Evolutionary conservation across 129 eudicot species (phyloP).

Genomic region (Pseudognaphalium luteoalbum): DNA sequence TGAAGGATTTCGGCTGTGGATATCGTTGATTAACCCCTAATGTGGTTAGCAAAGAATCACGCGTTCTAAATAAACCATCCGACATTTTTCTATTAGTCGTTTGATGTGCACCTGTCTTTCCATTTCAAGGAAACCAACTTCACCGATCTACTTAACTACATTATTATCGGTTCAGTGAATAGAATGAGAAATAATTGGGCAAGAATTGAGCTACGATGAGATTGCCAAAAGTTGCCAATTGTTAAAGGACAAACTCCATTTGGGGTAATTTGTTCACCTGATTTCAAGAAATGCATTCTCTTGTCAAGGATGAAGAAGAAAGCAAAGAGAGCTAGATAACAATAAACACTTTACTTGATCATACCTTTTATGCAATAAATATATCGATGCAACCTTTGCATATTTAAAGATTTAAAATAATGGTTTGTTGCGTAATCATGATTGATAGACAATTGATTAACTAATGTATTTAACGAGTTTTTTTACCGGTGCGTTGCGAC

Average conservation of each 20-base stretch:
- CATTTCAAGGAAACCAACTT: conserved; percentile 14
- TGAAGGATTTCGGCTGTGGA: not conserved
- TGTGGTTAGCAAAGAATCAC: not conserved
- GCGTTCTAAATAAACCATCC: not conserved
- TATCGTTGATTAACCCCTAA: not conserved
- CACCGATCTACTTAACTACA: not conserved
- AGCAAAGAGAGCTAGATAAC: conserved; percentile 20
- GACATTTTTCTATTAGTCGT: not conserved
- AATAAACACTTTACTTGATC: conserved; percentile 12
- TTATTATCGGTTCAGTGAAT: not conserved
- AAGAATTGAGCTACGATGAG: conserved; percentile 3
- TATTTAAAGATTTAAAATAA: conserved; percentile 5
- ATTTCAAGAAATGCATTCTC: conserved; percentile 27
- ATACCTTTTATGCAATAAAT: not conserved
- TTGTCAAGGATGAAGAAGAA: conserved; percentile 30
- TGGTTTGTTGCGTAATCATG: not conserved
- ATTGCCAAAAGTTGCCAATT: not conserved
- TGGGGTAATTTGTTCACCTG: conserved; percentile 28
- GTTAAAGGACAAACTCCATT: conserved; percentile 9
- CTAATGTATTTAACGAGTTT: too few species aligned
- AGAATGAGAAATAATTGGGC: conserved; percentile 22
- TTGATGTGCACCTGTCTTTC: conserved; percentile 23
- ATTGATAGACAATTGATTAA: too few species aligned
- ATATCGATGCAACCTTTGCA: not conserved
- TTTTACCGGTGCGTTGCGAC: too few species aligned